Base-by-base conservation (phyloP, 257 asterid species). In the Nyctanthes arbortristis region DNA sequence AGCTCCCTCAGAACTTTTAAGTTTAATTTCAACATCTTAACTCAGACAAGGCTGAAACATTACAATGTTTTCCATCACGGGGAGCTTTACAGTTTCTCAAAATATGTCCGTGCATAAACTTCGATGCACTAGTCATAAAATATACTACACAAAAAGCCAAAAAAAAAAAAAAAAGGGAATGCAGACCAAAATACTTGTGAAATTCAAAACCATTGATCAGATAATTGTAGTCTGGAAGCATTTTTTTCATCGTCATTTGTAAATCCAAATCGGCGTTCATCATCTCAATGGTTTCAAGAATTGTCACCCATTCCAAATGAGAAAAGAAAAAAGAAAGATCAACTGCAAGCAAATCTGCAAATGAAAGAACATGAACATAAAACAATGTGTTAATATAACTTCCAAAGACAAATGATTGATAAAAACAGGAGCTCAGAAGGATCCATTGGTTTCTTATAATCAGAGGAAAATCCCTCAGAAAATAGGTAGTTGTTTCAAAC, bases 381-480 rank as follows among this genome's bases (percentile, higher is more conserved):
- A n/a, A n/a, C n/a, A n/a, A n/a, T n/a, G n/a, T n/a, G n/a, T n/a
- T n/a, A n/a, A n/a, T n/a, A n/a, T n/a, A n/a, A n/a, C n/a, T n/a
- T n/a, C n/a, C n/a, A n/a, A 39, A 22, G 45, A 5, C 10, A 18
- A 60, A 8, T 32, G 10, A 1, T 5, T 18, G 54, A 63, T 69
- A 40, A 71, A 6, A 55, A 22, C 5, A 47, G 74, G 94, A n/a
- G n/a, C 94, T 91, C 96, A 88, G 94, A 83, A 90, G 97, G 97
- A 88, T 91, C 97, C 96, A 87, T 88, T 88, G 97, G 97, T 83
- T 75, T 77, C 73, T 14, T 83, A 35, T 80, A 88, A 82, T 91
- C 96, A 88, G 56, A 74, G 78, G 58, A 78, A 54, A 69, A 55
- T 20, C 22, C 75, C 73, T 88, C 96, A 87, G 66, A 80, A 91